Conservation (phyloP, 2,329 filamentous ascomycete genomes). For the Aspergillus brunneoviolaceus region DNA sequence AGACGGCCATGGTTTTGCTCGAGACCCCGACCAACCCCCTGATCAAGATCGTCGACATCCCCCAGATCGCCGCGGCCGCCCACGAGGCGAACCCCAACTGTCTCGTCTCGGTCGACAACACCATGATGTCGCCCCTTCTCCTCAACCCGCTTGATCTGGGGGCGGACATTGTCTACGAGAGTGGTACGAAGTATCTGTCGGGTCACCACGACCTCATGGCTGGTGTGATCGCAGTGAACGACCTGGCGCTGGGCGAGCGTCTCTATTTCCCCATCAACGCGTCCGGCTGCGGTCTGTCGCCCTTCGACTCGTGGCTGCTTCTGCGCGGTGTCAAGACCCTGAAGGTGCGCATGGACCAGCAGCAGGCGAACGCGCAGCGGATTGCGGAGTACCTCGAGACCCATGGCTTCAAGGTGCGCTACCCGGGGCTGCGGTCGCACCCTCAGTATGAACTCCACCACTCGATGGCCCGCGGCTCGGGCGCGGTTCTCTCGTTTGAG, state of each 20-base stretch:
- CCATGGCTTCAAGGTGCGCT: constrained; percentile 91
- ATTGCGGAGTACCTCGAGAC: constrained; percentile 91
- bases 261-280: constrained; percentile 97
- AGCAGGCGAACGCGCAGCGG: constrained; percentile 84
- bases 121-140: constrained; percentile 95
- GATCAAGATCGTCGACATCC: constrained; percentile 96
- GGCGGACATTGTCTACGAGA: constrained; percentile 95
- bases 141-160: constrained; percentile 92
- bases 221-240: constrained; percentile 90
- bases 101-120: constrained; percentile 93
- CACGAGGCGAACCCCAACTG: constrained; percentile 77
- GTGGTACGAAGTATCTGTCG: constrained; percentile 94
- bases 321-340: constrained; percentile 96
- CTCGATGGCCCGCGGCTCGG: constrained; percentile 90
- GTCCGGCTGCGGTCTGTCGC: constrained; percentile 88
- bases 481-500: constrained; percentile 93
- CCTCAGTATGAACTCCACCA: constrained; percentile 96
- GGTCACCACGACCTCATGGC: constrained; percentile 99
- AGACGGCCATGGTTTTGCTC: constrained; percentile 92
- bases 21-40: constrained; percentile 97
- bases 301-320: constrained; percentile 93
- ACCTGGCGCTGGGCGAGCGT: constrained; percentile 75
- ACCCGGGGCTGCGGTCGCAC: constrained; percentile 89
- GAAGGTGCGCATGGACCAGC: constrained; percentile 97
- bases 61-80: constrained; percentile 70